Evolutionary conservation across 352 stramenopile species (phyloP).

Genomic region (Hyaloperonospora brassicae): DNA sequence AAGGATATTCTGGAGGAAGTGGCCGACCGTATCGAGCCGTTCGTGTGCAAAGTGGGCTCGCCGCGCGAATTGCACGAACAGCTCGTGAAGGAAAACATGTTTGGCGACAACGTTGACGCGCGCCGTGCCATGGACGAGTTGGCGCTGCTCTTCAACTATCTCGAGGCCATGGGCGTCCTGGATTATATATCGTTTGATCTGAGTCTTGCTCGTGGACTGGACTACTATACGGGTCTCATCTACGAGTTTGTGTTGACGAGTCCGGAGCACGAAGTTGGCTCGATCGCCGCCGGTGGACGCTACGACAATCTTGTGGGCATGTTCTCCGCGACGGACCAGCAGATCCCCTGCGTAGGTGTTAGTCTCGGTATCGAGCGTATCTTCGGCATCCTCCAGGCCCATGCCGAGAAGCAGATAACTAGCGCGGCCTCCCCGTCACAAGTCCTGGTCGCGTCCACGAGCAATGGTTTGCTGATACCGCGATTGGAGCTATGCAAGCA

Average conservation of each 20-base stretch:
- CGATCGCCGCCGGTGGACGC: constrained; percentile 93
- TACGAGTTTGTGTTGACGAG: constrained; percentile 96
- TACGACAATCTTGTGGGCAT: constrained; percentile 99
- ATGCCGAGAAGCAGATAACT: constrained; percentile 61
- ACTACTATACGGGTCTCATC: constrained; percentile 99
- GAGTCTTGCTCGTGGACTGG: constrained; percentile 92
- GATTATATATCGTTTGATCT: constrained; percentile 94
- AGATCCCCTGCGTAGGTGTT: constrained; percentile 97
- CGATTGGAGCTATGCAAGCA: constrained; percentile 75
- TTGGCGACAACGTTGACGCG: constrained; percentile 86
- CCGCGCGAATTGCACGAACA: constrained; percentile 82
- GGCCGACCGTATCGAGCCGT: constrained; percentile 91
- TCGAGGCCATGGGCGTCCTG: constrained; percentile 95
- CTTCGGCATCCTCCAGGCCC: constrained; percentile 95
- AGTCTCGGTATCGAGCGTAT: constrained; percentile 98
- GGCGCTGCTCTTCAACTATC: constrained; percentile 93
- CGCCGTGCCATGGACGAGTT: constrained; percentile 88
- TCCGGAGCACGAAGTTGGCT: constrained; percentile 89
- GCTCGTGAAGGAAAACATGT: constrained; percentile 71
- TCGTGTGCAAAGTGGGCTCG: constrained; percentile 88
- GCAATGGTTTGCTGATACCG: constrained; percentile 46
- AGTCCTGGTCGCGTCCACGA: constrained; percentile 92
- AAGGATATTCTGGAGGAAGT: constrained; percentile 90
- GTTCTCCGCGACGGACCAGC: constrained; percentile 90
- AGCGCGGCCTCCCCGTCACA: constrained; percentile 48